Base-by-base conservation (phyloP, 768 basidiomycete species). In the Leucocoprinus leucothites region DNA sequence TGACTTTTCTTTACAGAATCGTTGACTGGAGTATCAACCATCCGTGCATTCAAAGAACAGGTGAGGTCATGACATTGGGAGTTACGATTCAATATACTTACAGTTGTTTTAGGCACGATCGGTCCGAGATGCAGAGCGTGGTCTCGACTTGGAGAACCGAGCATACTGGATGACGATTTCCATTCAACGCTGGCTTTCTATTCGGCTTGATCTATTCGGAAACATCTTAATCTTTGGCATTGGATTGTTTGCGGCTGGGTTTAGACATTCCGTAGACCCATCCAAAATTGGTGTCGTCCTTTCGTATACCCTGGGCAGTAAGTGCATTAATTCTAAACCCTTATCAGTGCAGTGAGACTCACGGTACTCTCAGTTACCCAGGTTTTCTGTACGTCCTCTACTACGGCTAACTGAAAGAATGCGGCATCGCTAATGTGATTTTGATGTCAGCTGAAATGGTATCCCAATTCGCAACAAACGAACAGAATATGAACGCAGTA, bases 401-500 rank as follows among this genome's bases (percentile, higher is more conserved):
- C 31, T 1, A 13, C 2, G 16, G 13, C 13, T 28, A 13, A 16
- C 3, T n/a, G 16, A 25, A 26, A 16, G 3, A 8, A n/a, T 24
- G 22, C n/a, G 6, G 22, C 26, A 3, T 6, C 6, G n/a, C 38
- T 52, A 48, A 43, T 16, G 58, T 42, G 9, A 31, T 31, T 47
- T 13, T 21, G 19, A 41, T 48, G 44, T 62, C 13, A 84, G 80
- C 82, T 4, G 74, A 82, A 57, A 75, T 85, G 66, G 74, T 85
- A 14, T 71, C 77, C 1, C 71, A 75, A 26, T 85, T 81, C 60
- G 82, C 85, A 3, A 72, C 75, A 58, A 84, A 79, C 58, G 85
- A 86, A 63, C 82, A 86, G 65, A 84, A 84, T 62, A 87, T 88
- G 80, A 87, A 88, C 60, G 80, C 84, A 0, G 85, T 85, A 6